A percentile compares a stretch with the other conserved stretches of the same genome.
Conservation (phyloP, 2,329 filamentous ascomycete genomes). For the Hysterium pulicare region DNA sequence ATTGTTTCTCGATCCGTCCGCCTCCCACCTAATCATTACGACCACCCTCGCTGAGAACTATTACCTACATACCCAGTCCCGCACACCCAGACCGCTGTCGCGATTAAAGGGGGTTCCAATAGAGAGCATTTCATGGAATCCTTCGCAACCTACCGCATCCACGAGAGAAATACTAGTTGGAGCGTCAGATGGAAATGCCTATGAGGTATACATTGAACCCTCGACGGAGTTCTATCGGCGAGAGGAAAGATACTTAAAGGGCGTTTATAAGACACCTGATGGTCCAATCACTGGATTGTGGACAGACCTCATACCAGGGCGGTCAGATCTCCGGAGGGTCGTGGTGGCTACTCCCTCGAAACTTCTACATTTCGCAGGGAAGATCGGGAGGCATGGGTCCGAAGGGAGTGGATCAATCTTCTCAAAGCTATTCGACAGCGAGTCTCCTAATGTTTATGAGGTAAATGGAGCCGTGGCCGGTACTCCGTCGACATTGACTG, state of each 20-base stretch:
- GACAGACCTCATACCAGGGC: constrained; percentile 69
- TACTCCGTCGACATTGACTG: constrained; percentile 64
- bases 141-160: constrained; percentile 84
- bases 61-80: constrained; percentile 93
- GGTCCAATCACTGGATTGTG: constrained; percentile 82
- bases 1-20: constrained; percentile 96
- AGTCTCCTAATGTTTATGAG: constrained; percentile 75
- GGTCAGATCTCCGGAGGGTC: constrained; percentile 70
- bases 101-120: constrained; percentile 82
- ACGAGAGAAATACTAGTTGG: constrained; percentile 92
- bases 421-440: constrained; percentile 80
- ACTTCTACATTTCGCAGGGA: constrained; percentile 78
- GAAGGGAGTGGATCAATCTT: constrained; percentile 86
- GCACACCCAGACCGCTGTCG: constrained; percentile 76
- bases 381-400: constrained; percentile 65
- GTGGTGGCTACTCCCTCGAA: constrained; percentile 75
- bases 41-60: constrained; percentile 94
- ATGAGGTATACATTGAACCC: constrained; percentile 92
- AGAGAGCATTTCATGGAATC: constrained; percentile 92
- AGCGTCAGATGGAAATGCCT: constrained; percentile 88
- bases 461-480: constrained; percentile 57
- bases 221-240: constrained; percentile 92
- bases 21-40: constrained; percentile 87
- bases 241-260: constrained; percentile 88
- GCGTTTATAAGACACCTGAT: constrained; percentile 76